These are phyloP conservation scores for Bacterosira constricta DNA, from an alignment of 108 stramenopile genomes.

Conservation along the genomic window DNA sequence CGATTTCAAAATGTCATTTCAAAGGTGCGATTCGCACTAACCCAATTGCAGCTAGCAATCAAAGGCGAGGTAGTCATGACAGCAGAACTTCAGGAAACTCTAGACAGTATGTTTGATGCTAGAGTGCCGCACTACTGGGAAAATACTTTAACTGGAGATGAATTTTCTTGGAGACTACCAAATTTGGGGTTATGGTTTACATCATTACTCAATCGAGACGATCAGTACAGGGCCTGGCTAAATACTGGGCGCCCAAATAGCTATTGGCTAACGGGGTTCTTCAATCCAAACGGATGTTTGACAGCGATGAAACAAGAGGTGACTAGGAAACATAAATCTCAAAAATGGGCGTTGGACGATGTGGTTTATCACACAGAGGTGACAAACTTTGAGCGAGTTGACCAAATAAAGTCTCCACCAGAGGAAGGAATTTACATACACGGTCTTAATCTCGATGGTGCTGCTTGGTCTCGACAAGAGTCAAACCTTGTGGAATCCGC, in stretches of 20 bases:
- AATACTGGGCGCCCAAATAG: conserved; percentile 68
- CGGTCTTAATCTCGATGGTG: conserved; percentile 87
- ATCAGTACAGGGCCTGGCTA: conserved; percentile 85
- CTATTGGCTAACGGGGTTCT: conserved; percentile 91
- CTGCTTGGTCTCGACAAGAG: conserved; percentile 75
- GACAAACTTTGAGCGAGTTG: conserved; percentile 65
- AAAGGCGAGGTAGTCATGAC: conserved; percentile 93
- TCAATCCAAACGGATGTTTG: conserved; percentile 87
- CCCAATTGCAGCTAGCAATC: conserved; percentile 85
- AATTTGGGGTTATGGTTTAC: conserved; percentile 89
- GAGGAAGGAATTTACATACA: conserved; percentile 91
- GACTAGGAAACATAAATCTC: conserved; percentile 75
- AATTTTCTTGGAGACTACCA: conserved; percentile 88
- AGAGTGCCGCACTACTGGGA: conserved; percentile 81
- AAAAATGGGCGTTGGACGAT: conserved; percentile 91
- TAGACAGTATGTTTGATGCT: conserved; percentile 82
- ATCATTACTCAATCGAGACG: conserved; percentile 74
- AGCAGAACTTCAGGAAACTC: conserved; percentile 75
- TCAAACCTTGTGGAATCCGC: conserved; percentile 70
- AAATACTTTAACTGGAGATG: conserved; percentile 88
- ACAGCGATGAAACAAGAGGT: conserved; percentile 95
- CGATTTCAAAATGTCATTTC: conserved; percentile 78
- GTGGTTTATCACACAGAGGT: conserved; percentile 88
- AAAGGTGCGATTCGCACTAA: conserved; percentile 80
- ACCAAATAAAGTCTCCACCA: conserved; percentile 63